Conservation (phyloP, 225 moss, liverwort and hornwort species). For the Pseudisothecium myosuroides region DNA sequence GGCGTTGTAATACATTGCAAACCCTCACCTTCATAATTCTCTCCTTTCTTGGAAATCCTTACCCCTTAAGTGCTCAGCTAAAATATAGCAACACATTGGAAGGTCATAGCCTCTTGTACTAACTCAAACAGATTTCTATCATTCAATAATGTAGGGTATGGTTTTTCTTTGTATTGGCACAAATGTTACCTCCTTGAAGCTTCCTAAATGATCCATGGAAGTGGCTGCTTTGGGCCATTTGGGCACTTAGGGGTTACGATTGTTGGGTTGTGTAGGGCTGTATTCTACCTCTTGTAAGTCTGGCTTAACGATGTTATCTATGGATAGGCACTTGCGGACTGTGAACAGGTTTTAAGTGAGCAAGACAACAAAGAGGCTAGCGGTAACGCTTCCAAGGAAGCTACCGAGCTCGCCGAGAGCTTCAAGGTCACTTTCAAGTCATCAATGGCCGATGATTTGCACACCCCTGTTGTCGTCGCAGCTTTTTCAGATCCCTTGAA, state of each 20-base stretch:
- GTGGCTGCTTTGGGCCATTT: not conserved
- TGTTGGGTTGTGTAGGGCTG: not conserved
- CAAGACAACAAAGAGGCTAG: slow-evolving; percentile 1
- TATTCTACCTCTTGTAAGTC: not conserved
- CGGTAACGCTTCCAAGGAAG: slow-evolving; percentile 51
- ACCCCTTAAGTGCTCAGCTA: not conserved
- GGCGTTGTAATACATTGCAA: not conserved
- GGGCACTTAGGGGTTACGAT: not conserved
- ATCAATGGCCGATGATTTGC: slow-evolving; percentile 90
- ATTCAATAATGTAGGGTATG: not conserved
- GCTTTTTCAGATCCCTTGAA: slow-evolving; percentile 85
- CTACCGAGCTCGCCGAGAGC: slow-evolving; percentile 18
- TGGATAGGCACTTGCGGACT: slow-evolving; percentile 65
- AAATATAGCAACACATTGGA: not conserved
- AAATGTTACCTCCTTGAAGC: not conserved
- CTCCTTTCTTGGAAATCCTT: not conserved
- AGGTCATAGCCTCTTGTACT: not conserved
- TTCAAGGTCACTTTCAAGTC: slow-evolving; percentile 41
- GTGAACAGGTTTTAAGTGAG: slow-evolving; percentile 34
- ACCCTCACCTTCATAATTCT: too few species aligned
- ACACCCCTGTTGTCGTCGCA: slow-evolving; percentile 76
- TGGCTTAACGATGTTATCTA: not conserved
- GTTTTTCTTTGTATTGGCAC: not conserved
- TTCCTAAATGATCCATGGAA: not conserved
- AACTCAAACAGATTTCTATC: not conserved